Evolutionary conservation across 2,329 filamentous ascomycete genomes (phyloP).

Genomic region (Domatiomyces globalis): DNA sequence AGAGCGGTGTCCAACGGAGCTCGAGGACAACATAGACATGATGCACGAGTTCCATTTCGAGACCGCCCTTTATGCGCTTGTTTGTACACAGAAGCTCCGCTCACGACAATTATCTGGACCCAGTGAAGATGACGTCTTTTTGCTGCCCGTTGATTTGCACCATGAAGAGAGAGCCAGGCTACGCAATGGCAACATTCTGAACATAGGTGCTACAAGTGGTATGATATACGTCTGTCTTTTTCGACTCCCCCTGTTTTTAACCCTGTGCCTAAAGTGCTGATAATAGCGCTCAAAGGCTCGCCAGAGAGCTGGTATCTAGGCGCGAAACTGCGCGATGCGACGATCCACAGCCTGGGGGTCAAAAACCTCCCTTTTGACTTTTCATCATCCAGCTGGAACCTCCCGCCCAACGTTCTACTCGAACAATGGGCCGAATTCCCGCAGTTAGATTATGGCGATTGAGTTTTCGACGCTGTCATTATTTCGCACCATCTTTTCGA

Average conservation of each 20-base stretch:
- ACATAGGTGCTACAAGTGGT: neutral
- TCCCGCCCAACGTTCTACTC: neutral
- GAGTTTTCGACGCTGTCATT: neutral
- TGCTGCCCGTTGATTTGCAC: neutral
- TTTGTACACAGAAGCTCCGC: neutral
- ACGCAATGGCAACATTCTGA: neutral
- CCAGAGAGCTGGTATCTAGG: constrained; percentile 2
- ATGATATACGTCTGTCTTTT: neutral
- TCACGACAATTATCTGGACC: neutral
- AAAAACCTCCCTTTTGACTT: neutral
- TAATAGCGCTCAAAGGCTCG: neutral
- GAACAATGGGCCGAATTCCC: constrained; percentile 1
- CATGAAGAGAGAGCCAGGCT: neutral
- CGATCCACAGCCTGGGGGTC: neutral
- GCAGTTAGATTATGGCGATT: neutral
- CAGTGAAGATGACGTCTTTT: neutral
- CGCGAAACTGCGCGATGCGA: neutral
- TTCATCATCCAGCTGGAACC: neutral
- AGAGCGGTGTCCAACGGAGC: neutral
- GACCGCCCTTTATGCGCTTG: neutral
- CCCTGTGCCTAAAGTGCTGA: neutral
- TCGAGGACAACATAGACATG: neutral
- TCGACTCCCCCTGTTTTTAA: neutral
- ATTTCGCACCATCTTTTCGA: constrained; percentile 1
- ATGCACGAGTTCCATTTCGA: constrained; percentile 1